These are phyloP conservation scores for Solanum paucissectum DNA, from an alignment of 257 asterid genomes.

Conservation along the genomic window DNA sequence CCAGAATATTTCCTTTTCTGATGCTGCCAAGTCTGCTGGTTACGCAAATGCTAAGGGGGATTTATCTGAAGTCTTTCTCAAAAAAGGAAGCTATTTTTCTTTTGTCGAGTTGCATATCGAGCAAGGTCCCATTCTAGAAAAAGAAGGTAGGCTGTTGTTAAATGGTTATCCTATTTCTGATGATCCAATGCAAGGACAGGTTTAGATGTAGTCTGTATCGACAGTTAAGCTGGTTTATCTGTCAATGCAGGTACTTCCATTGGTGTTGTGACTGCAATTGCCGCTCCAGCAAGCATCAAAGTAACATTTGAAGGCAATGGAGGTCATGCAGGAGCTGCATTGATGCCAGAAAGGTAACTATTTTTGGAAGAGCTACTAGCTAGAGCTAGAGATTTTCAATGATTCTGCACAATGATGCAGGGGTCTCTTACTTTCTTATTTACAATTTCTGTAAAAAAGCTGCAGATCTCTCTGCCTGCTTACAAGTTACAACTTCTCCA, in stretches of 20 bases:
- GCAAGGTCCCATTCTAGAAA: constrained; percentile 96
- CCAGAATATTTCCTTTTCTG: constrained; percentile 48
- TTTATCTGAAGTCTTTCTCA: constrained; percentile 49
- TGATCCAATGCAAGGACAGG: not conserved
- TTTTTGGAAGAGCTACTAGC: not conserved
- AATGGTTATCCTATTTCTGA: not conserved
- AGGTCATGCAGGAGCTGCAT: constrained; percentile 96
- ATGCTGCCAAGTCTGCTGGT: constrained; percentile 76
- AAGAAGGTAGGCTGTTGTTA: constrained; percentile 47
- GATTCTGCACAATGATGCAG: not conserved
- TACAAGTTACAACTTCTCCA: not conserved
- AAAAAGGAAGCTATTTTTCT: constrained; percentile 67
- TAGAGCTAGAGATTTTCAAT: not conserved
- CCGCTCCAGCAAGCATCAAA: constrained; percentile 96
- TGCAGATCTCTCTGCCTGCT: not conserved
- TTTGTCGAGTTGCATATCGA: constrained; percentile 88
- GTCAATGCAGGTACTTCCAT: constrained; percentile 40
- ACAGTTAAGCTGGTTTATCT: not conserved
- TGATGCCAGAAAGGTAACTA: constrained; percentile 72
- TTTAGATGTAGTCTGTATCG: not conserved
- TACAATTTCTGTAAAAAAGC: not conserved
- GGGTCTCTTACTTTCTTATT: not conserved
- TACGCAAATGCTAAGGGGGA: constrained; percentile 31
- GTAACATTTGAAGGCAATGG: constrained; percentile 91
- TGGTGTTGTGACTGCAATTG: constrained; percentile 92